These are phyloP conservation scores for Aspergillus texensis DNA, from an alignment of 2,329 filamentous ascomycete species.

Conservation along the genomic window DNA sequence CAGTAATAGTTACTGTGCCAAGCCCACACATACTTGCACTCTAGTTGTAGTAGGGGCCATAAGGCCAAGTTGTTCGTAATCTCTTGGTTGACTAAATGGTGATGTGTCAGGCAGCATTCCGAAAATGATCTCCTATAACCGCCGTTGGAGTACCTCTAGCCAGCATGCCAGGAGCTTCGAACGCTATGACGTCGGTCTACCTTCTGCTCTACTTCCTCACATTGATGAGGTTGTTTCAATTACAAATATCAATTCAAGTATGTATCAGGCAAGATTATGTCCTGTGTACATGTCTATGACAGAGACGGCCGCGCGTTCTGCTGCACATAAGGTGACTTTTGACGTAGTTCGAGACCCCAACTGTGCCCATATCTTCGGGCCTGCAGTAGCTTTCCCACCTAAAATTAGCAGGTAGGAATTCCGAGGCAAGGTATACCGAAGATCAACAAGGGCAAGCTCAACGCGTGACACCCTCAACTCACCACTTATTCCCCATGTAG, in stretches of 20 bases:
- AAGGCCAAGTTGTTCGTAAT: background rate
- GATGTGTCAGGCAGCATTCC: background rate
- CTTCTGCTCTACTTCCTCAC: background rate
- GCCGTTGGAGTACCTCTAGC: background rate
- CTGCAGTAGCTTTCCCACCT: background rate
- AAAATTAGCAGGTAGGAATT: background rate
- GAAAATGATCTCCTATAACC: background rate
- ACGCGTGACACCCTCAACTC: background rate
- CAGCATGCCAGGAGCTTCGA: background rate
- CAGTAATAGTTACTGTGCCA: slow-evolving; percentile 9
- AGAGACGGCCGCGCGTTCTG: background rate
- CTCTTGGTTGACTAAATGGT: background rate
- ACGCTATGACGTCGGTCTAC: background rate
- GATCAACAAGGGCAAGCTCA: slow-evolving; percentile 1
- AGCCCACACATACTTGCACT: slow-evolving; percentile 13
- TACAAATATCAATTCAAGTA: background rate
- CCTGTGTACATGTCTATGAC: background rate
- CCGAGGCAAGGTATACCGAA: background rate
- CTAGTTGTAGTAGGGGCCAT: background rate
- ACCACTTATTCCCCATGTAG: background rate
- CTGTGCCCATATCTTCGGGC: background rate
- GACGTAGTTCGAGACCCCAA: background rate
- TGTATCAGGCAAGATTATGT: background rate
- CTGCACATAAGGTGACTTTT: background rate
- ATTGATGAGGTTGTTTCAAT: background rate